Conservation (phyloP, 805 yeast species). For the Pichia manshurica region DNA sequence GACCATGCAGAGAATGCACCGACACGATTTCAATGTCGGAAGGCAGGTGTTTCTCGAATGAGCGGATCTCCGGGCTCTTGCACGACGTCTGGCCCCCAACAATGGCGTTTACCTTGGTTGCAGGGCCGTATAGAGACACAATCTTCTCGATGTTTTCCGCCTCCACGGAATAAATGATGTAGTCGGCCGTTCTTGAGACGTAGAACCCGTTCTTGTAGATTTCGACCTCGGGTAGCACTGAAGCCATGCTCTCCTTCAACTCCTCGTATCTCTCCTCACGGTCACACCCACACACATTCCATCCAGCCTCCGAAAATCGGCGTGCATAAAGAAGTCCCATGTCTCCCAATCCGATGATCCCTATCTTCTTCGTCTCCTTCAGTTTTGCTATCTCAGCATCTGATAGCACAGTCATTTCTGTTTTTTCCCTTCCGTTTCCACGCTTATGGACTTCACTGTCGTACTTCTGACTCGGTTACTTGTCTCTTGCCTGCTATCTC, state of each 20-base stretch:
- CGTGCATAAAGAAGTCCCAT: conserved; percentile 91
- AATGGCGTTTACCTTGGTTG: conserved; percentile 79
- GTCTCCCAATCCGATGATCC: conserved; percentile 94
- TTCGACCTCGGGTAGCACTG: conserved; percentile 34
- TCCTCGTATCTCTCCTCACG: conserved; percentile 56
- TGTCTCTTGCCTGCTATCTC: too few species aligned
- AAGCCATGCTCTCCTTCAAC: conserved; percentile 28
- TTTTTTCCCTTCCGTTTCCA: neutral
- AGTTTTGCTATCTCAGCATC: conserved; percentile 15
- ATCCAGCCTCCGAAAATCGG: conserved; percentile 72
- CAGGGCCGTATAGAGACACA: conserved; percentile 74
- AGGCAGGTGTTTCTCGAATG: conserved; percentile 75
- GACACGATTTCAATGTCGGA: conserved; percentile 76
- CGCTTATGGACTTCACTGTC: neutral
- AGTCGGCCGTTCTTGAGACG: conserved; percentile 78
- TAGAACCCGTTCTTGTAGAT: conserved; percentile 74
- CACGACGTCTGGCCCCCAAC: conserved; percentile 99
- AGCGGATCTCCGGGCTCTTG: conserved; percentile 81
- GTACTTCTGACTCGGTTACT: too few species aligned
- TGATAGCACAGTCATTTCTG: conserved; percentile 16
- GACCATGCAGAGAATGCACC: conserved; percentile 93
- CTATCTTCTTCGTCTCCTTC: conserved; percentile 49
- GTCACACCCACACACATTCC: conserved; percentile 88
- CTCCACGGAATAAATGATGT: conserved; percentile 85
- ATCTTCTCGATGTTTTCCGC: conserved; percentile 77